Base-by-base conservation (phyloP, 2,329 filamentous ascomycete species). In the Gliomastix tumulicola region DNA sequence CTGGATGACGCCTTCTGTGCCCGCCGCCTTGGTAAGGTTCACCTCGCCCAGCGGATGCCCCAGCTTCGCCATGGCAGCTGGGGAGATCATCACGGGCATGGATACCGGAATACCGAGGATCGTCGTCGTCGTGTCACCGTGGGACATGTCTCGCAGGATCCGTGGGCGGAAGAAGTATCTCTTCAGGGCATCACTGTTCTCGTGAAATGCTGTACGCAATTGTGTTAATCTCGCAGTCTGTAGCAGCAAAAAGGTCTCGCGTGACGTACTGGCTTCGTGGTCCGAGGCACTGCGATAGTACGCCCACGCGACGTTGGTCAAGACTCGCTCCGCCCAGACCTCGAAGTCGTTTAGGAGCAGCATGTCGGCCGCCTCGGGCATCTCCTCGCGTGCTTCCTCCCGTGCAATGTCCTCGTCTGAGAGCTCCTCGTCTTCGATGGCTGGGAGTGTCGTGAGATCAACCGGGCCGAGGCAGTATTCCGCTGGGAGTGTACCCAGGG, bases 71-170 rank as follows among this genome's bases (percentile, higher is more conserved):
- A 60, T 57, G 10, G 65, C 62, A 21, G 64, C 65, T 2, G 68
- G 68, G 3, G 60, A 58, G 45, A 72, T 71, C 49, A 71, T 71
- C 50, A 72, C 60, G 2, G 69, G 68, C 7, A 63, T 60, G 10
- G 58, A 62, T 39, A 69, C 66, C 45, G 68, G 67, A 46, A 68
- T 50, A 7, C 67, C 68, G 13, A 69, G 49, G 17, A 71, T 59
- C n/a, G 51, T 62, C 3, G 63, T 66, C 5, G 59, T 55, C 15
- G 30, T 27, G 13, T 32, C 28, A 20, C 23, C 25, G 11, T 37
- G 11, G 17, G 34, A 17, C 21, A 34, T 34, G 16, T 30, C 30
- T n/a, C 54, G 50, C 33, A 40, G 55, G 51, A 39, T 58, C 48
- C 16, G 43, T 37, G 66, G 63, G 25, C 67, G 57, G 18, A 71